A percentile compares a stretch with the other conserved stretches of the same genome.
These are phyloP conservation scores for Arabidopsis suecica DNA, from an alignment of 345 rosid species.

Conservation along the genomic window DNA sequence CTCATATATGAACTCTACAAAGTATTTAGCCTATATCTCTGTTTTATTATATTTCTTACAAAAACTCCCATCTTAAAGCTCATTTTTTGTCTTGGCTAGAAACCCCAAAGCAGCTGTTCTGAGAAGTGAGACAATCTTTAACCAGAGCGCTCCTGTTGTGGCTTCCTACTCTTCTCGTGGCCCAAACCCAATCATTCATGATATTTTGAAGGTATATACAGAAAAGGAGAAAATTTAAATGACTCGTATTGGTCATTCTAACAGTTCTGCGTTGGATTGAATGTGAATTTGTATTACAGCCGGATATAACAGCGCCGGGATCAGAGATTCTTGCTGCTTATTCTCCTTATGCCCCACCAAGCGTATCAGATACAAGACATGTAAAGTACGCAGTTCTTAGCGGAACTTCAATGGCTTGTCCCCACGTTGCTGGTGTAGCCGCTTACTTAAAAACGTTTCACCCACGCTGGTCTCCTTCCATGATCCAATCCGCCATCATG, in stretches of 20 bases:
- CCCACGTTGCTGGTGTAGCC: constrained; percentile 51
- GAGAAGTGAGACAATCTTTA: constrained; percentile 41
- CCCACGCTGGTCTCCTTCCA: constrained; percentile 64
- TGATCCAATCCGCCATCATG: constrained; percentile 56
- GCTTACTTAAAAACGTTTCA: constrained; percentile 54
- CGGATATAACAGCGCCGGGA: constrained; percentile 69
- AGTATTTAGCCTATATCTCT: constrained; percentile 34
- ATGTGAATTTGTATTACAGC: constrained; percentile 46
- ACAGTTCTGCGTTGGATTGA: background rate
- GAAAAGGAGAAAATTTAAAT: background rate
- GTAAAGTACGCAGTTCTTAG: constrained; percentile 38
- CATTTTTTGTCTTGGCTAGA: background rate
- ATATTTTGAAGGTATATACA: constrained; percentile 54
- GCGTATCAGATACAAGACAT: constrained; percentile 34
- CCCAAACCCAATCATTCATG: constrained; percentile 53
- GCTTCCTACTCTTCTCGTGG: constrained; percentile 62
- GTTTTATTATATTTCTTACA: background rate
- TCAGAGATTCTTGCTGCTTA: constrained; percentile 62
- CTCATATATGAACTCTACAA: constrained; percentile 44
- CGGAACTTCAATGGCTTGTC: constrained; percentile 63
- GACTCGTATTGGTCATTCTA: background rate
- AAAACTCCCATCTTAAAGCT: background rate
- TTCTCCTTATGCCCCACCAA: constrained; percentile 36
- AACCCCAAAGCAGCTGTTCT: constrained; percentile 42
- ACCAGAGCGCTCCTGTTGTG: constrained; percentile 45